phyloP scores from a whole-genome alignment of 345 rosid genomes.

The Pistacia integerrima region DNA sequence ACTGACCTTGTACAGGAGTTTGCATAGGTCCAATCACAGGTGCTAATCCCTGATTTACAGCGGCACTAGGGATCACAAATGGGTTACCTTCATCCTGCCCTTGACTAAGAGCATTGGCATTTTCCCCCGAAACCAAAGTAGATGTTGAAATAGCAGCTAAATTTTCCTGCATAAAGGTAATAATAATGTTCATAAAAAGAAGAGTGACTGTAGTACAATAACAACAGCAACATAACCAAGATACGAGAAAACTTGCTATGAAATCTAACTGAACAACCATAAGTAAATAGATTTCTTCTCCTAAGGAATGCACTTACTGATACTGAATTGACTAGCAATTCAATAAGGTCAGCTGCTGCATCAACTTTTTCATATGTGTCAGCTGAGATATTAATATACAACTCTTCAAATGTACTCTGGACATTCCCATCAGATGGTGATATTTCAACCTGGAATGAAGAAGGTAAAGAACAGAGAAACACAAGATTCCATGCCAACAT shows the following conservation, averaged over 20 bases:
- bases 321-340: slow-evolving; percentile 74
- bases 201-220: neutral
- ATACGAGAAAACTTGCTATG: neutral
- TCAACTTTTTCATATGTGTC: slow-evolving; percentile 89
- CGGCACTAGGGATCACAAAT: slow-evolving; percentile 15
- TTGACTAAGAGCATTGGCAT: slow-evolving; percentile 37
- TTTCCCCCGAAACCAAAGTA: slow-evolving; percentile 40
- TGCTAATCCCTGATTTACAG: slow-evolving; percentile 33
- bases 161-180: slow-evolving; percentile 57
- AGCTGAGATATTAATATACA: slow-evolving; percentile 70
- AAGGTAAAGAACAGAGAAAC: neutral
- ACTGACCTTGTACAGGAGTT: slow-evolving; percentile 50
- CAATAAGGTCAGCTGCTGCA: slow-evolving; percentile 78
- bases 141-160: slow-evolving; percentile 42
- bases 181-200: slow-evolving; percentile 2
- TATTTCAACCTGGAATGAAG: slow-evolving; percentile 64
- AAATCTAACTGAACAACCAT: neutral
- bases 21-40: slow-evolving; percentile 33
- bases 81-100: slow-evolving; percentile 29
- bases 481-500: neutral
- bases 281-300: slow-evolving; percentile 15
- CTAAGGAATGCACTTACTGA: slow-evolving; percentile 58
- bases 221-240: neutral
- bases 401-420: slow-evolving; percentile 55
- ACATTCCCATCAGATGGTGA: slow-evolving; percentile 59